These are phyloP conservation scores for Boletus sp. DNA, from an alignment of 1,284 basidiomycete genomes.

Conservation along the genomic window DNA sequence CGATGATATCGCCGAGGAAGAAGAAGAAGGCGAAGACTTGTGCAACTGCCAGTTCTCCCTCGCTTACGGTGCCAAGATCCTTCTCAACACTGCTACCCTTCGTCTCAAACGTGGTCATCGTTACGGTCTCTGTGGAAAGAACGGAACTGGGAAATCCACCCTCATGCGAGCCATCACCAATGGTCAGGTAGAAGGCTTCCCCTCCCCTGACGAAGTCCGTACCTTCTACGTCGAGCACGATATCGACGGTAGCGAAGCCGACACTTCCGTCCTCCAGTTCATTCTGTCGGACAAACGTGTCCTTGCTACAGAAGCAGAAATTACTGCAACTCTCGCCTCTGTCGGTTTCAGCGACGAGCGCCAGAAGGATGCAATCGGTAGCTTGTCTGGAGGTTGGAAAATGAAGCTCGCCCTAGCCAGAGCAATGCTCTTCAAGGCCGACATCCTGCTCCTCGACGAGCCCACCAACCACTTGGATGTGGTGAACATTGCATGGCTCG, in stretches of 20 bases:
- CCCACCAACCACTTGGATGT: constrained; percentile 98
- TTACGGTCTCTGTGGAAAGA: constrained; percentile 97
- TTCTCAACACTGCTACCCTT: constrained; percentile 93
- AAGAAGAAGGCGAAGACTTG: constrained; percentile 95
- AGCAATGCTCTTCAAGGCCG: constrained; percentile 98
- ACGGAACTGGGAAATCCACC: constrained; percentile 98
- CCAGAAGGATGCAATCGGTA: constrained; percentile 83
- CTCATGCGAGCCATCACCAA: constrained; percentile 97
- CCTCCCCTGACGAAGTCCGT: constrained; percentile 90
- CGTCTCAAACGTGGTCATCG: constrained; percentile 98
- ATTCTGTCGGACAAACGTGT: constrained; percentile 87
- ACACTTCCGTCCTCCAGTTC: constrained; percentile 88
- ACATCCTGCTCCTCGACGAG: constrained; percentile 95
- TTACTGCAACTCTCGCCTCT: constrained; percentile 77
- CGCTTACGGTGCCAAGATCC: constrained; percentile 97
- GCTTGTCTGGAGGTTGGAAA: constrained; percentile 99
- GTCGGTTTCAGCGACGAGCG: constrained; percentile 91
- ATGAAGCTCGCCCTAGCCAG: constrained; percentile 99
- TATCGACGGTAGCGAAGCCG: constrained; percentile 92
- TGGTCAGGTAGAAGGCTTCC: constrained; percentile 97
- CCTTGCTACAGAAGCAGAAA: constrained; percentile 65
- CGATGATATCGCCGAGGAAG: constrained; percentile 73
- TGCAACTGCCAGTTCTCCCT: constrained; percentile 98
- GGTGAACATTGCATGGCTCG: constrained; percentile 95
- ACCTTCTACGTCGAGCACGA: constrained; percentile 99